A percentile compares a stretch with the other conserved stretches of the same genome.
Evolutionary conservation across 202 grass and related monocot genomes (phyloP).

Genomic region (Zizania palustris): DNA sequence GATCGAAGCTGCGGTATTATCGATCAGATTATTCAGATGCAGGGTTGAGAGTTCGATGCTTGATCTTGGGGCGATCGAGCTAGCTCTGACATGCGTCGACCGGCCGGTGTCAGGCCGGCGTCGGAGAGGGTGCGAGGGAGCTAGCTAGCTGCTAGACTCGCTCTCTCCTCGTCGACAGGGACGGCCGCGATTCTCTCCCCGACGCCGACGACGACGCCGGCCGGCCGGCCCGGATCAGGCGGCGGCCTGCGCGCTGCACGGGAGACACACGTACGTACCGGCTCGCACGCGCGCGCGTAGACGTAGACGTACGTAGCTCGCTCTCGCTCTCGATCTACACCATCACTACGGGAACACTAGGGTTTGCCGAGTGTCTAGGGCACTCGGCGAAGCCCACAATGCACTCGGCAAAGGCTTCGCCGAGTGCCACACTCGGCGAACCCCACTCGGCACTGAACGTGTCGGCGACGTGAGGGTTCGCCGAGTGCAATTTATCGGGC

Average conservation of each 20-base stretch:
- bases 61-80: neutral
- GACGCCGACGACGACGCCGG: neutral
- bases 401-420: no score
- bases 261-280: slow-evolving; percentile 30
- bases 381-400: no score
- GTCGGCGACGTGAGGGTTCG: no score
- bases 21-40: neutral
- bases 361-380: no score
- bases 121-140: slow-evolving; percentile 23
- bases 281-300: neutral
- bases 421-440: no score
- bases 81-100: neutral
- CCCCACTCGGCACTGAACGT: no score
- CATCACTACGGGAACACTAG: no score
- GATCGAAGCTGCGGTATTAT: neutral
- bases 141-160: no score
- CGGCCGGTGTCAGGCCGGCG: slow-evolving; percentile 70
- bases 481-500: no score
- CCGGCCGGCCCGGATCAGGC: slow-evolving; percentile 48
- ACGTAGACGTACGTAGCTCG: no score
- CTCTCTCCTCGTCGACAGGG: no score
- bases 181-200: neutral
- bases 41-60: neutral
- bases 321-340: no score
- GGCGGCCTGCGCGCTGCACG: slow-evolving; percentile 44